Conservation (phyloP, 495 filamentous ascomycete genomes). For the Chaetomium fimeti region DNA sequence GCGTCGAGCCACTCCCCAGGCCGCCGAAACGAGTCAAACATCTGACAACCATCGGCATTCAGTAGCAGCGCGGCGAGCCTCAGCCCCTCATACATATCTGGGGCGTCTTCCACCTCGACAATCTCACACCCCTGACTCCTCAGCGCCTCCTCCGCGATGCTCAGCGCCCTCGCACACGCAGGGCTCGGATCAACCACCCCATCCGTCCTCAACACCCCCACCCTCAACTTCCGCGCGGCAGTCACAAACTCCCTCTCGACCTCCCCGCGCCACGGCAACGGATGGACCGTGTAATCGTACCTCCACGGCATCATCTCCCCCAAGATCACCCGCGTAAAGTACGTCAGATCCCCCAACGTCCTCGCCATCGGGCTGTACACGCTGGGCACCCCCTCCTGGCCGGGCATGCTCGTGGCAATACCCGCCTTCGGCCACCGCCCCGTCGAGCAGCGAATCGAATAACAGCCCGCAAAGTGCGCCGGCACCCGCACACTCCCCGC, state of each 20-base stretch:
- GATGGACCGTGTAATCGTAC: constrained; percentile 84
- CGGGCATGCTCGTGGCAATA: constrained; percentile 84
- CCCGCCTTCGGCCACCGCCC: constrained; percentile 90
- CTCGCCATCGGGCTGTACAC: constrained; percentile 94
- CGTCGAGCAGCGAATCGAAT: constrained; percentile 88
- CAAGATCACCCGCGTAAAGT: constrained; percentile 78
- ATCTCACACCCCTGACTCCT: constrained; percentile 71
- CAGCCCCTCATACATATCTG: constrained; percentile 71
- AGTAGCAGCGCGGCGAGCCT: constrained; percentile 80
- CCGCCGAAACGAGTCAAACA: constrained; percentile 73
- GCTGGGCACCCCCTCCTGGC: constrained; percentile 86
- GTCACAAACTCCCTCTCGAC: constrained; percentile 57
- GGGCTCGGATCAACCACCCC: constrained; percentile 86
- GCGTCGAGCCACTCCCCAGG: constrained; percentile 77
- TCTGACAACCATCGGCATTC: constrained; percentile 81
- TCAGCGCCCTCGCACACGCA: constrained; percentile 75
- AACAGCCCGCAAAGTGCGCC: constrained; percentile 89
- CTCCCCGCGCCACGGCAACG: constrained; percentile 72
- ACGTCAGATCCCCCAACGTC: constrained; percentile 78
- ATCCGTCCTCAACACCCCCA: constrained; percentile 79
- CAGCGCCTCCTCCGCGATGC: constrained; percentile 66
- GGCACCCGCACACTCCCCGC: constrained; percentile 88
- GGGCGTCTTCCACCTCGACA: constrained; percentile 60
- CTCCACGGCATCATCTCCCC: constrained; percentile 81
- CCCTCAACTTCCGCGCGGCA: constrained; percentile 53